Evolutionary conservation across 257 asterid species (phyloP).

Genomic region (Marsdenia floribunda): DNA sequence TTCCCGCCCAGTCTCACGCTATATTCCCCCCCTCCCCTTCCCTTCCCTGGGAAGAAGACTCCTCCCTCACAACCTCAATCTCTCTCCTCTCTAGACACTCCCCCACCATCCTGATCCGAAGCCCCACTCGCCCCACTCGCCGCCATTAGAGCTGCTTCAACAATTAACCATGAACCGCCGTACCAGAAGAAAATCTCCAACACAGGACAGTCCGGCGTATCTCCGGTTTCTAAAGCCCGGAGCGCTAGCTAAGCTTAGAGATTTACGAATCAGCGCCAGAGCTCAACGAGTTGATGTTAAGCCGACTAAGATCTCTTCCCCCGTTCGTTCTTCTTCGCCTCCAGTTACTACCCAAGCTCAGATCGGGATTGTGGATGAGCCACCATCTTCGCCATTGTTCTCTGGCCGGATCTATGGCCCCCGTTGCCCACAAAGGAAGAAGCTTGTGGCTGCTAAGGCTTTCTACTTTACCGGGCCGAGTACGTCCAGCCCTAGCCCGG

Average conservation of each 20-base stretch:
- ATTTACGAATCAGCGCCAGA: conserved; percentile 26
- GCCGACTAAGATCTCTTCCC: conserved; percentile 17
- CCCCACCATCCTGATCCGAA: background rate
- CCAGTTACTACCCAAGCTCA: conserved; percentile 2
- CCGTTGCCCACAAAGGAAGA: conserved; percentile 29
- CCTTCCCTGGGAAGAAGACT: background rate
- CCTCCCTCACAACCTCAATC: background rate
- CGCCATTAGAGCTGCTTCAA: background rate
- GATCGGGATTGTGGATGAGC: conserved; percentile 10
- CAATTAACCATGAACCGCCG: conserved; percentile 25
- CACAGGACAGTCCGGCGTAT: conserved; percentile 7
- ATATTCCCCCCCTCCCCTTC: background rate
- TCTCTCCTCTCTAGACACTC: background rate
- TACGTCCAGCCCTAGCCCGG: conserved; percentile 5
- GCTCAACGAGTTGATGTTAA: conserved; percentile 12
- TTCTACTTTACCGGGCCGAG: conserved; percentile 5
- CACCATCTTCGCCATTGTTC: conserved; percentile 17
- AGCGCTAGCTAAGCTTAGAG: conserved; percentile 27
- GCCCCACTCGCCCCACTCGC: background rate
- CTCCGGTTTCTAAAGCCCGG: conserved; percentile 33
- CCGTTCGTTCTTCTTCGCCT: background rate
- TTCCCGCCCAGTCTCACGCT: conserved; percentile 22
- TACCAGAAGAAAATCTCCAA: background rate
- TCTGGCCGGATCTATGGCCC: conserved; percentile 23
- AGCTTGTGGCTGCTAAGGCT: conserved; percentile 22